Evolutionary conservation across 495 filamentous ascomycete species (phyloP).

Genomic region (Hypoxylon perforatum): DNA sequence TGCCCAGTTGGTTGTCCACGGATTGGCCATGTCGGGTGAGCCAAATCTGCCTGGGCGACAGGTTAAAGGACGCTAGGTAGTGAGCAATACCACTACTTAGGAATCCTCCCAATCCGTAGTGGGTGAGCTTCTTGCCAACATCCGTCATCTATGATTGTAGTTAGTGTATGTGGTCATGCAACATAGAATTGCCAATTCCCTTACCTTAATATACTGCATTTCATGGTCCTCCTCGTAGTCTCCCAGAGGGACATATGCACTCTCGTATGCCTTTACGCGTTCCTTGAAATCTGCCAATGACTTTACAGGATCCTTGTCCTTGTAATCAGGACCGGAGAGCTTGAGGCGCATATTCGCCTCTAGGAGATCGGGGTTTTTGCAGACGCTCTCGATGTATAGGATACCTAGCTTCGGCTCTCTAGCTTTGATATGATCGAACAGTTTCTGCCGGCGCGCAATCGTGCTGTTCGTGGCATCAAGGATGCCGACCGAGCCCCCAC

Average conservation of each 20-base stretch:
- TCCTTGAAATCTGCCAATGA: constrained; percentile 92
- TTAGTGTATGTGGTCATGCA: constrained; percentile 8
- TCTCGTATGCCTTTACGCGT: constrained; percentile 91
- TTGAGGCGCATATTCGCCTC: constrained; percentile 98
- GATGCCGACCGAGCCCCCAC: constrained; percentile 94
- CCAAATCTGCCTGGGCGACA: constrained; percentile 96
- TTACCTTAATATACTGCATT: constrained; percentile 87
- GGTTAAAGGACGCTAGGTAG: constrained; percentile 94
- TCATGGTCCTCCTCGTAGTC: constrained; percentile 88
- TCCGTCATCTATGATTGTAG: constrained; percentile 81
- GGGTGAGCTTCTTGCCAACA: constrained; percentile 91
- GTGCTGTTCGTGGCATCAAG: constrained; percentile 98
- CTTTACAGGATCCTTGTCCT: constrained; percentile 84
- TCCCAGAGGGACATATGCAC: constrained; percentile 89
- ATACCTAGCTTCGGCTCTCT: constrained; percentile 89
- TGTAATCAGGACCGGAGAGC: constrained; percentile 96
- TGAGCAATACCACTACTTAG: constrained; percentile 89
- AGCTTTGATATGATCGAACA: constrained; percentile 84
- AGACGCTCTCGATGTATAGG: constrained; percentile 93
- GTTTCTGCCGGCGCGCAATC: constrained; percentile 79
- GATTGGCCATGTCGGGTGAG: constrained; percentile 94
- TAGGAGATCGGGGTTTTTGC: constrained; percentile 82
- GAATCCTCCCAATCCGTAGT: constrained; percentile 90
- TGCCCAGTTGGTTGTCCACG: constrained; percentile 79
- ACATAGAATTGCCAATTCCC: neutral